Evolutionary conservation across 2,329 filamentous ascomycete species (phyloP).

Genomic region (Fusarium bulbicola): DNA sequence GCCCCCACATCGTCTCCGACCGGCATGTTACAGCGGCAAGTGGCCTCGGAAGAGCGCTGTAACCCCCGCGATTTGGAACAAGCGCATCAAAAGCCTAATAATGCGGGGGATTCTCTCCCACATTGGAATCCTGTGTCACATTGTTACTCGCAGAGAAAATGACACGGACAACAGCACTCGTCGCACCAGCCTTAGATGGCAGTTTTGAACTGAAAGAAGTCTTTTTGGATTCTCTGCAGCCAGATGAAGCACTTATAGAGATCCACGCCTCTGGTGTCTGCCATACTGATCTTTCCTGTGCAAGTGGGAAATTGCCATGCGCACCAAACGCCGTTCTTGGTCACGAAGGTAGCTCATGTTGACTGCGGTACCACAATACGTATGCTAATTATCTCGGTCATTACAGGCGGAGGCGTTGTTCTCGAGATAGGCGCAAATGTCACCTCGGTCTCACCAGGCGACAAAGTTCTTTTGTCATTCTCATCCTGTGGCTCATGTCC

Average conservation of each 20-base stretch:
- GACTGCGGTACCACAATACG: accelerated
- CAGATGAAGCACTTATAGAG: slow-evolving; percentile 20
- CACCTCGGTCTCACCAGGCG: not conserved
- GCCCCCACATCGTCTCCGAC: slow-evolving; percentile 11
- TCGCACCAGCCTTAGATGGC: slow-evolving; percentile 1
- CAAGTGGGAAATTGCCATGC: slow-evolving; percentile 10
- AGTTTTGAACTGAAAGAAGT: not conserved
- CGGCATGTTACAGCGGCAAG: slow-evolving; percentile 9
- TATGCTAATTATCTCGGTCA: accelerated
- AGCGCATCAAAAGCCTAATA: not conserved
- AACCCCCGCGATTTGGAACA: not conserved
- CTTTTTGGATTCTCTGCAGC: not conserved
- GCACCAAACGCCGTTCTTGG: slow-evolving; percentile 6
- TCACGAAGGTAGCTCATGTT: slow-evolving; percentile 51
- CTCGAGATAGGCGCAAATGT: not conserved
- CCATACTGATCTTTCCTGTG: slow-evolving; percentile 56
- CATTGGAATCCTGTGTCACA: not conserved
- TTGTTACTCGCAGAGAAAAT: not conserved
- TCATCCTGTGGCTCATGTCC: slow-evolving; percentile 8
- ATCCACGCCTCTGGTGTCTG: slow-evolving; percentile 20
- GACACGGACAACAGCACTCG: slow-evolving; percentile 6
- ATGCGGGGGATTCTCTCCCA: not conserved
- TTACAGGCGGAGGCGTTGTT: slow-evolving; percentile 18
- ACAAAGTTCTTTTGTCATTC: slow-evolving; percentile 25
- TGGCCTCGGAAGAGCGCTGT: not conserved